Evolutionary conservation across 2,329 filamentous ascomycete genomes (phyloP).

Genomic region (Esteya vermicola): DNA sequence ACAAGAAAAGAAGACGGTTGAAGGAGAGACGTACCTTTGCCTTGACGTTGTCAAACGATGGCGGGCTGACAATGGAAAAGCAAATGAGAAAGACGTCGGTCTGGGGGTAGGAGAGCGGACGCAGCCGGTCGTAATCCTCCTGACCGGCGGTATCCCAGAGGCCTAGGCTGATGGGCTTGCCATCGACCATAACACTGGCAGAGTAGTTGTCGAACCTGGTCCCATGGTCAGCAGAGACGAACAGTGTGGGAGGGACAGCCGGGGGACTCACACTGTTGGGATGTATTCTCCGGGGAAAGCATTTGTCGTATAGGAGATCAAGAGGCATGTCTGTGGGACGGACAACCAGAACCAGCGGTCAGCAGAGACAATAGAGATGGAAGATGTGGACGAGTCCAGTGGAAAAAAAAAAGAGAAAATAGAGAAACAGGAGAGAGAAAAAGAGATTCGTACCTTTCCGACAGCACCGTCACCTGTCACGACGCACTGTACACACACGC

Average conservation of each 20-base stretch:
- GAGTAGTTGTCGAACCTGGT: constrained; percentile 99
- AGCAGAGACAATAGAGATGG: background rate
- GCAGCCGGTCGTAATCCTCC: constrained; percentile 93
- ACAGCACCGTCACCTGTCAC: constrained; percentile 99
- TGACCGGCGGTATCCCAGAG: constrained; percentile 98
- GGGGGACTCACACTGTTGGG: constrained; percentile 71
- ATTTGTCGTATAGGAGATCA: constrained; percentile 99
- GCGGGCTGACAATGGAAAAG: constrained; percentile 95
- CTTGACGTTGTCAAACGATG: constrained; percentile 97
- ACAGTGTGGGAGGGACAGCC: background rate
- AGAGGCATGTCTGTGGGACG: constrained; percentile 92
- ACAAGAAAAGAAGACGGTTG: background rate
- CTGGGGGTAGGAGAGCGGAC: constrained; percentile 92
- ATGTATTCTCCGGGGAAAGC: constrained; percentile 99
- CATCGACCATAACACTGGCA: constrained; percentile 97
- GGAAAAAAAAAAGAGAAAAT: too few relatives aligned
- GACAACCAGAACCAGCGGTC: background rate
- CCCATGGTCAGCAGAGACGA: background rate
- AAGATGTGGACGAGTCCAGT: too few relatives aligned
- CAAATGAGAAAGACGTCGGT: constrained; percentile 98
- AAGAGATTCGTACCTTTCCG: constrained; percentile 60
- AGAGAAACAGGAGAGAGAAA: background rate
- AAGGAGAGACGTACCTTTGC: constrained; percentile 57
- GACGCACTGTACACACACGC: constrained; percentile 60
- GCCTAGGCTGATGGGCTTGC: constrained; percentile 90